A percentile compares a stretch with the other conserved stretches of the same genome.
Conservation (phyloP, 2,329 filamentous ascomycete species). For the Paecilomyces niveus region DNA sequence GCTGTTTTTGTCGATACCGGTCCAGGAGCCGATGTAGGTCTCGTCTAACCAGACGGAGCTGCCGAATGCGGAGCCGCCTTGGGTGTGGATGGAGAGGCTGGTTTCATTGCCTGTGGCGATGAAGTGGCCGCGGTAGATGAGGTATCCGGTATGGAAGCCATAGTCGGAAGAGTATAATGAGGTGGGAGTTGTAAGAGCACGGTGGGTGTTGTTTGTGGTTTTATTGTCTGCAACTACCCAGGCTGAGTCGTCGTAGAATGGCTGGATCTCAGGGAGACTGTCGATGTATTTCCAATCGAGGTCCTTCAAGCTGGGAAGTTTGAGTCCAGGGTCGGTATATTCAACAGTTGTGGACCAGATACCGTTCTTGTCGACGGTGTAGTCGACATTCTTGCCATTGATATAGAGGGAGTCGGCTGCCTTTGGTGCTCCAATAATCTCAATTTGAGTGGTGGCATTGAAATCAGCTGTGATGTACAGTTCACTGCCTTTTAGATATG, state of each 20-base stretch:
- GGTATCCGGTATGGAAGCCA: conserved; percentile 61
- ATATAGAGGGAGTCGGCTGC: conserved; percentile 52
- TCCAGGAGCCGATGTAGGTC: conserved; percentile 58
- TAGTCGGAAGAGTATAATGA: conserved; percentile 66
- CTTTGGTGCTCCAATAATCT: conserved; percentile 59
- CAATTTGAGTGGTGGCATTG: conserved; percentile 60
- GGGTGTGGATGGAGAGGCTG: conserved; percentile 50
- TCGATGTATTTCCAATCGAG: conserved; percentile 65
- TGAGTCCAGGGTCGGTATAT: conserved; percentile 45
- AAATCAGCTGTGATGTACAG: conserved; percentile 64
- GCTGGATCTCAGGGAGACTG: conserved; percentile 60
- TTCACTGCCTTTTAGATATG: conserved; percentile 47
- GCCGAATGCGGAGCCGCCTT: conserved; percentile 63
- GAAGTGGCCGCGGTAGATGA: conserved; percentile 66
- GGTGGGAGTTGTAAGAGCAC: conserved; percentile 54
- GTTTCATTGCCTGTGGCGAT: conserved; percentile 54
- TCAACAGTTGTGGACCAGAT: conserved; percentile 47
- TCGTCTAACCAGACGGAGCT: conserved; percentile 60
- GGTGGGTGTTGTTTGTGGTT: conserved; percentile 54
- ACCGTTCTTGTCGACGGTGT: conserved; percentile 36
- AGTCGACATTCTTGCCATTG: conserved; percentile 46
- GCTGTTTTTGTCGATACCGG: conserved; percentile 45
- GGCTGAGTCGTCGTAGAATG: conserved; percentile 58
- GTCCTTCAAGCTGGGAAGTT: conserved; percentile 50
- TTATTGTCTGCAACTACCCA: conserved; percentile 58